Evolutionary conservation across 805 yeast species (phyloP).

Genomic region (Hanseniaspora jakobsenii): DNA sequence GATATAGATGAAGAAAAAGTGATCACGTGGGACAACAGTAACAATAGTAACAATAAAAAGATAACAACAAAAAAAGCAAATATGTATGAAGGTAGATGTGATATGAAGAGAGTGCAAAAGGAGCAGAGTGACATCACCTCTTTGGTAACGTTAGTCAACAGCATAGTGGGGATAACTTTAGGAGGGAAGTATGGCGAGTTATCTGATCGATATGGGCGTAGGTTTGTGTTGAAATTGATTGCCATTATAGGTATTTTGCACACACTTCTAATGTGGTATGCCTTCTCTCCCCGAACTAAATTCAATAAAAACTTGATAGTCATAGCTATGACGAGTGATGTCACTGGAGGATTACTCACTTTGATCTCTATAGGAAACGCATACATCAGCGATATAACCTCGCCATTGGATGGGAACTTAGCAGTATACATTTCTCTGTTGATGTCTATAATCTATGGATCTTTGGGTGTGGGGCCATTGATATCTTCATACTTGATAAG

Average conservation of each 20-base stretch:
- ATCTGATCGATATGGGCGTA: constrained; percentile 56
- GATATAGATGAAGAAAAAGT: too few species aligned
- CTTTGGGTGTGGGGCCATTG: constrained; percentile 55
- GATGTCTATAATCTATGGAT: constrained; percentile 47
- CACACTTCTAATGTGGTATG: constrained; percentile 18
- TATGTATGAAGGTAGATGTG: too few species aligned
- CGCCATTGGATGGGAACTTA: constrained; percentile 45
- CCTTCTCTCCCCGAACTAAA: constrained; percentile 29
- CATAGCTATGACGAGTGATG: constrained; percentile 33
- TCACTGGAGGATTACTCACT: constrained; percentile 54
- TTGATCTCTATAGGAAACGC: constrained; percentile 50
- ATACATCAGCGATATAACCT: constrained; percentile 63
- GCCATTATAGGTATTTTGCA: constrained; percentile 23
- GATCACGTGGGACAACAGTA: too few species aligned
- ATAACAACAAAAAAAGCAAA: too few species aligned
- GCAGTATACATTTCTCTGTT: constrained; percentile 40
- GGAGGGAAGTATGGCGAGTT: constrained; percentile 51
- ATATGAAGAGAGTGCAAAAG: constrained; percentile 33
- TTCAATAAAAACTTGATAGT: constrained; percentile 34
- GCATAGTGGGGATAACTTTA: constrained; percentile 39
- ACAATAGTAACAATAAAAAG: too few species aligned
- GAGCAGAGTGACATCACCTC: constrained; percentile 40
- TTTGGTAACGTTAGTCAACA: constrained; percentile 31
- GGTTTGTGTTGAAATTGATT: constrained; percentile 33
- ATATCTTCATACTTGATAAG: constrained; percentile 36